Percentiles rank a stretch among this genome's conserved stretches.
Conservation (phyloP, 2,329 filamentous ascomycete species). For the Aspergillus sojae region DNA sequence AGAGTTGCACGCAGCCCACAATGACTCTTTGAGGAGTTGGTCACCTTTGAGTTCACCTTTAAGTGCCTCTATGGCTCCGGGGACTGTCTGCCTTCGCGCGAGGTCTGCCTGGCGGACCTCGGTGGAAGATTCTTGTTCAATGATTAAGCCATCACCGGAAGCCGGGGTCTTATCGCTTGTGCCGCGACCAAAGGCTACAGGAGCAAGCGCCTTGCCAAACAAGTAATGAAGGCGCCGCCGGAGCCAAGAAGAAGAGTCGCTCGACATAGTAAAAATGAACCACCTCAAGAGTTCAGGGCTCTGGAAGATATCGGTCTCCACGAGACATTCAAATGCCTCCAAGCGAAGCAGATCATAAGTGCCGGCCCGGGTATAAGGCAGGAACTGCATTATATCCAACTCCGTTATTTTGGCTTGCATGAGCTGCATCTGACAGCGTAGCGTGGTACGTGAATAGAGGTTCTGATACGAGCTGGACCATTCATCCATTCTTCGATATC, state of each 20-base stretch:
- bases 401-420: slow-evolving; percentile 57
- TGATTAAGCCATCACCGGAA: slow-evolving; percentile 52
- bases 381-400: slow-evolving; percentile 57
- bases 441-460: slow-evolving; percentile 62
- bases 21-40: slow-evolving; percentile 51
- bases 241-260: slow-evolving; percentile 61
- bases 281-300: slow-evolving; percentile 57
- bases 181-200: slow-evolving; percentile 60
- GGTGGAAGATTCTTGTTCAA: slow-evolving; percentile 58
- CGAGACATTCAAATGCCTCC: slow-evolving; percentile 60
- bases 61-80: slow-evolving; percentile 60
- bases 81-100: slow-evolving; percentile 58
- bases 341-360: slow-evolving; percentile 64
- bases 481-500: slow-evolving; percentile 66
- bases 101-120: slow-evolving; percentile 57
- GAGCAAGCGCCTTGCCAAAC: slow-evolving; percentile 59
- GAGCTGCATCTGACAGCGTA: slow-evolving; percentile 61
- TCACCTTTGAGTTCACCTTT: slow-evolving; percentile 56
- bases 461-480: slow-evolving; percentile 69
- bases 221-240: slow-evolving; percentile 55
- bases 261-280: slow-evolving; percentile 58
- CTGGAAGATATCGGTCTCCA: slow-evolving; percentile 58
- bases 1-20: slow-evolving; percentile 61
- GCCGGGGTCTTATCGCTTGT: slow-evolving; percentile 34
- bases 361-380: slow-evolving; percentile 62